phyloP scores from a whole-genome alignment of 2,329 filamentous ascomycete genomes.

The Fusarium chaquense region DNA sequence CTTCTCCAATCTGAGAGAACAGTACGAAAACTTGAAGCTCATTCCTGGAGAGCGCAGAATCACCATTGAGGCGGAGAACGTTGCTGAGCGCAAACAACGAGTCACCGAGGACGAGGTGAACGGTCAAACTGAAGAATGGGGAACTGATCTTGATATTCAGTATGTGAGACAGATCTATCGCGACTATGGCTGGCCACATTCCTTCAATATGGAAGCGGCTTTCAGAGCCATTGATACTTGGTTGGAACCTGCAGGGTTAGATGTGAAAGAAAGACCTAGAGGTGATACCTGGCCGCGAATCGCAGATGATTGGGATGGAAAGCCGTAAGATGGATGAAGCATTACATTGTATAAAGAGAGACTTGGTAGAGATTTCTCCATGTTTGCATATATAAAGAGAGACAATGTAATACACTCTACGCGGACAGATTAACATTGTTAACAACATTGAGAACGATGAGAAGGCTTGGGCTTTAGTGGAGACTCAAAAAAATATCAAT shows the following conservation, averaged over 20 bases:
- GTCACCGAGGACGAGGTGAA: background rate
- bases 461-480: too few relatives aligned
- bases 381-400: too few relatives aligned
- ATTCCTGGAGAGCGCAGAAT: background rate
- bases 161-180: slow-evolving; percentile 8
- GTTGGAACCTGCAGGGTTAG: background rate
- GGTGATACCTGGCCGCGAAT: background rate
- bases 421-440: too few relatives aligned
- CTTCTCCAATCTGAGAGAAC: background rate
- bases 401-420: too few relatives aligned
- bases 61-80: background rate
- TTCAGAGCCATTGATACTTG: background rate
- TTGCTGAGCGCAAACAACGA: background rate
- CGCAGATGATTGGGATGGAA: too few relatives aligned
- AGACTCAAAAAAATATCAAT: too few relatives aligned
- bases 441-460: too few relatives aligned
- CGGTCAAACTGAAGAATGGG: background rate
- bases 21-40: background rate
- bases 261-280: background rate
- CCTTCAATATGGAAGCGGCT: background rate
- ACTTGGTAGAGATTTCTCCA: too few relatives aligned
- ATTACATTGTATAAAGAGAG: too few relatives aligned
- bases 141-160: slow-evolving; percentile 8
- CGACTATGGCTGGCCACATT: background rate
- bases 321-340: too few relatives aligned